Percentiles rank a stretch among this genome's conserved stretches.
phyloP scores from a whole-genome alignment of 768 basidiomycete genomes.

The Collybia sordida region DNA sequence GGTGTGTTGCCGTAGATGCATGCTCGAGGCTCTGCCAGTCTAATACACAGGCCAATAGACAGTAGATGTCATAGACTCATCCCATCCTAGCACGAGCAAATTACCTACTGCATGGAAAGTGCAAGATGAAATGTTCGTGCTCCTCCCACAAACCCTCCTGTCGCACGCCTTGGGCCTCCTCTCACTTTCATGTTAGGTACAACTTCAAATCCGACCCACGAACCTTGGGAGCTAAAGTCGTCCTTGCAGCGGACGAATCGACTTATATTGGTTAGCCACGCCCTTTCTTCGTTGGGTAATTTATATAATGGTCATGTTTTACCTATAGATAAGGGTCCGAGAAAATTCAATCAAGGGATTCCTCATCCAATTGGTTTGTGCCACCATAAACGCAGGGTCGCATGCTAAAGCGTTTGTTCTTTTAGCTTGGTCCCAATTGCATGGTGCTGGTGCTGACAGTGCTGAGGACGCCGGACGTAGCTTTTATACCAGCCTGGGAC shows the following conservation, averaged over 20 bases:
- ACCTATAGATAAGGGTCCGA: conserved; percentile 40
- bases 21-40: conserved; percentile 4
- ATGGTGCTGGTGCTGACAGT: conserved; percentile 60
- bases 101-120: conserved; percentile 53
- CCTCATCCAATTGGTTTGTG: conserved; percentile 76
- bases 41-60: conserved; percentile 39
- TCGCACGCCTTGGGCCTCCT: background rate
- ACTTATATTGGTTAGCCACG: conserved; percentile 51
- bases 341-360: conserved; percentile 61
- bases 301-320: background rate
- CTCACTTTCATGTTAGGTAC: conserved; percentile 41
- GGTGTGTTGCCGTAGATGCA: conserved; percentile 34
- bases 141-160: background rate
- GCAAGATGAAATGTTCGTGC: conserved; percentile 57
- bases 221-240: conserved; percentile 54
- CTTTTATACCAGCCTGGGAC: conserved; percentile 83
- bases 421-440: conserved; percentile 82
- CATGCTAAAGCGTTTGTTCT: background rate
- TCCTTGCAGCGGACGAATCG: conserved; percentile 66
- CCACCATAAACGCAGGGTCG: background rate
- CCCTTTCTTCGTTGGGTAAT: background rate
- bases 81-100: conserved; percentile 62
- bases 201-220: conserved; percentile 76
- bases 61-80: conserved; percentile 52
- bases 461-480: conserved; percentile 62